These are phyloP conservation scores for Tulasnella sp. DNA, from an alignment of 768 basidiomycete species.

Conservation along the genomic window DNA sequence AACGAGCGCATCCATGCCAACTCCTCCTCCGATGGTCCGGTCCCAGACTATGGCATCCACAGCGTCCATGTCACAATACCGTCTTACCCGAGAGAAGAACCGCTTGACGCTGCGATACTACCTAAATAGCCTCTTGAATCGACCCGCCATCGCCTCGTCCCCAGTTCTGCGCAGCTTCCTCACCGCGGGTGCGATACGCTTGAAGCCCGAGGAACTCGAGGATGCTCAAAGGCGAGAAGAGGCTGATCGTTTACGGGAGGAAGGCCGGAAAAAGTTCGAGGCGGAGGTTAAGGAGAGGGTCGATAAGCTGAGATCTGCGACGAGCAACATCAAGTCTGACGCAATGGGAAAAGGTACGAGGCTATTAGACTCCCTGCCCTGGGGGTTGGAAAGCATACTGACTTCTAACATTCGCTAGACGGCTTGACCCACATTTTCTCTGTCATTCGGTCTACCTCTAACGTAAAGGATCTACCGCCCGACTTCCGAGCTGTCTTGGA, in stretches of 20 bases:
- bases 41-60: constrained; percentile 2
- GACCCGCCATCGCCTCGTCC: constrained; percentile 64
- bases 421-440: constrained; percentile 84
- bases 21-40: constrained; percentile 19
- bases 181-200: constrained; percentile 55
- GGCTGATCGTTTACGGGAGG: constrained; percentile 77
- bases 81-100: constrained; percentile 85
- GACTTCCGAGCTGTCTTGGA: constrained; percentile 87
- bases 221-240: constrained; percentile 77
- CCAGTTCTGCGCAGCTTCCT: constrained; percentile 82
- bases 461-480: constrained; percentile 62
- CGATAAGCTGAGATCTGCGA: constrained; percentile 69
- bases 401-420: constrained; percentile 35
- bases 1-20: constrained; percentile 6
- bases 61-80: constrained; percentile 22
- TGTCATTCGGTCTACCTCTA: constrained; percentile 69
- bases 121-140: constrained; percentile 65
- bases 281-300: constrained; percentile 78
- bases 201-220: constrained; percentile 61
- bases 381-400: neutral
- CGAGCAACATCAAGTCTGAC: constrained; percentile 85
- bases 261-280: constrained; percentile 75
- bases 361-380: neutral
- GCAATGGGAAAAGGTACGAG: constrained; percentile 68
- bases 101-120: constrained; percentile 88